These are phyloP conservation scores for Plasmodium chabaudi DNA, from an alignment of 169 alveolate genomes.

Conservation along the genomic window DNA sequence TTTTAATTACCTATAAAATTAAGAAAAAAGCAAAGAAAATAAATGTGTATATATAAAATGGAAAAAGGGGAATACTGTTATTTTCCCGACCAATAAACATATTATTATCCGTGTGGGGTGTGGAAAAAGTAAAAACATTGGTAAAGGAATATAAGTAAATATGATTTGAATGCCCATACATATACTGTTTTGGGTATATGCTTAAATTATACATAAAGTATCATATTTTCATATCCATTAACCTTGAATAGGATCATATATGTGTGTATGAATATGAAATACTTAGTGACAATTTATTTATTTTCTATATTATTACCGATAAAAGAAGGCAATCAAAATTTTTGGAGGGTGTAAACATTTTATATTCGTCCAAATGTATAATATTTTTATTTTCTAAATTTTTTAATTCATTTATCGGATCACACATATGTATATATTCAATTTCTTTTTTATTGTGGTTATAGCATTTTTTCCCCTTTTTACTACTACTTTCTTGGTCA, in stretches of 20 bases:
- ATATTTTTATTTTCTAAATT: conserved; percentile 65
- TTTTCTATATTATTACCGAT: conserved; percentile 34
- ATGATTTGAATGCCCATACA: too few species aligned
- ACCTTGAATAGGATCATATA: too few species aligned
- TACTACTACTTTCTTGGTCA: conserved; percentile 86
- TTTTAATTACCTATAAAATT: conserved; percentile 54
- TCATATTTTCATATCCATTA: too few species aligned
- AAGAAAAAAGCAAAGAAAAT: not conserved
- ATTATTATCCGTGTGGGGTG: too few species aligned
- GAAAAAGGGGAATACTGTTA: not conserved
- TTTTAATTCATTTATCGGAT: conserved; percentile 74
- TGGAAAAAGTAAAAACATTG: too few species aligned
- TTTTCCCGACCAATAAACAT: not conserved
- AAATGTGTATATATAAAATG: not conserved
- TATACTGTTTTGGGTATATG: too few species aligned
- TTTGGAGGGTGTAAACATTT: conserved; percentile 72
- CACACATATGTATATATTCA: conserved; percentile 76
- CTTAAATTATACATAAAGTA: too few species aligned
- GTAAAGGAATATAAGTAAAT: too few species aligned
- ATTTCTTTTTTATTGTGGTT: conserved; percentile 62
- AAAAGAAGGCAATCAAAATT: conserved; percentile 70
- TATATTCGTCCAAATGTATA: conserved; percentile 74
- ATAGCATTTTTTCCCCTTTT: conserved; percentile 25
- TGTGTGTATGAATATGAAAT: too few species aligned
- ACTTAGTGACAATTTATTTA: too few species aligned